These are phyloP conservation scores for Astrothelium subdiscretum DNA, from an alignment of 495 filamentous ascomycete genomes.

Conservation along the genomic window DNA sequence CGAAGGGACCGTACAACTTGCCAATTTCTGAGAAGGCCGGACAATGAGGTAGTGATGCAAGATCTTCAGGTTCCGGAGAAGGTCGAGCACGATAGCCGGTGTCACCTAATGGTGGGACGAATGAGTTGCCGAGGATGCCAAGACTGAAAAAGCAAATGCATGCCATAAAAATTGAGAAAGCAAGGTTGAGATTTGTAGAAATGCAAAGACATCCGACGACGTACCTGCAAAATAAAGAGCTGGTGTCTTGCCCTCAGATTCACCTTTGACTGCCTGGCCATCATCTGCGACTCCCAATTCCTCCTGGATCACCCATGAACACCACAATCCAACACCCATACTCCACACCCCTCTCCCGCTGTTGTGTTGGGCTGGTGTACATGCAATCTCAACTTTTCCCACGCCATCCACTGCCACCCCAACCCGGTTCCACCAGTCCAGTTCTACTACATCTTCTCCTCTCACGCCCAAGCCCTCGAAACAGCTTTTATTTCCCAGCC, in stretches of 20 bases:
- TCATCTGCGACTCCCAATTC: constrained; percentile 1
- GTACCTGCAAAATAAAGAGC: constrained; percentile 22
- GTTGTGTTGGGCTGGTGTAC: constrained; percentile 37
- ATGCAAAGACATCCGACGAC: background rate
- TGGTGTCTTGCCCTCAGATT: constrained; percentile 1
- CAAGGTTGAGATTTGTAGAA: background rate
- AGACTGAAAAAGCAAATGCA: background rate
- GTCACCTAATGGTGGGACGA: constrained; percentile 23
- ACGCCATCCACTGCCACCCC: constrained; percentile 14
- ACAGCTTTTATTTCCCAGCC: constrained; percentile 29
- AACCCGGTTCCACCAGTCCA: constrained; percentile 44
- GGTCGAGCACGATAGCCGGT: constrained; percentile 26
- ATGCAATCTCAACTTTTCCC: constrained; percentile 25
- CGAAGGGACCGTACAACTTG: constrained; percentile 28
- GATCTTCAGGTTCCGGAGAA: constrained; percentile 10
- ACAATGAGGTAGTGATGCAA: constrained; percentile 27
- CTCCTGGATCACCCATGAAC: constrained; percentile 39
- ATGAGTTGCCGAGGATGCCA: background rate
- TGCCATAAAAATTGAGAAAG: background rate
- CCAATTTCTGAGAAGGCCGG: constrained; percentile 31
- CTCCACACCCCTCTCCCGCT: constrained; percentile 28
- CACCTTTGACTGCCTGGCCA: background rate
- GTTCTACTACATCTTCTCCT: constrained; percentile 31
- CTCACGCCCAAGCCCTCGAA: constrained; percentile 32
- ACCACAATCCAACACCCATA: constrained; percentile 36